Conservation (phyloP, 257 asterid species). For the Nemophila menziesii region DNA sequence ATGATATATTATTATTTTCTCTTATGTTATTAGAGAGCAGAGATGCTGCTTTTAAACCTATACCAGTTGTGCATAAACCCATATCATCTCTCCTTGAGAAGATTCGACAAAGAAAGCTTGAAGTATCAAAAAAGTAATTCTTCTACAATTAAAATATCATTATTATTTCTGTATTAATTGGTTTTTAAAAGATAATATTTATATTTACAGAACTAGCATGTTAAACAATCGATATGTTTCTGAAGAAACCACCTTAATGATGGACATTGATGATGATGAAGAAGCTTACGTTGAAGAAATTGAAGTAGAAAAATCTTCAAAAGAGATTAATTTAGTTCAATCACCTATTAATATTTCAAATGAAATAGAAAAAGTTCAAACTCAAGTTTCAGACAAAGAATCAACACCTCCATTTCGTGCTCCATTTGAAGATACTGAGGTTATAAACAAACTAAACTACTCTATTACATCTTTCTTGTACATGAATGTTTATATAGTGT, state of each 20-base stretch:
- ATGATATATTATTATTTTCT: slow-evolving; percentile 1
- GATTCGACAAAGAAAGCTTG: slow-evolving; percentile 83
- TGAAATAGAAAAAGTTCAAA: slow-evolving; percentile 23
- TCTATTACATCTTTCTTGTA: slow-evolving; percentile 9
- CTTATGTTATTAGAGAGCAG: slow-evolving; percentile 40
- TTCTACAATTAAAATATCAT: background rate
- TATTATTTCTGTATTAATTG: slow-evolving; percentile 4
- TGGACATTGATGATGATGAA: slow-evolving; percentile 19
- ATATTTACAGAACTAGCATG: slow-evolving; percentile 28
- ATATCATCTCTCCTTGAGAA: slow-evolving; percentile 79
- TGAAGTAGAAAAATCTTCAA: slow-evolving; percentile 14
- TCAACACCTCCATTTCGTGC: slow-evolving; percentile 43
- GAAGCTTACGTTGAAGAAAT: slow-evolving; percentile 18
- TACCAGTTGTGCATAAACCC: slow-evolving; percentile 58
- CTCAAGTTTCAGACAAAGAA: slow-evolving; percentile 25
- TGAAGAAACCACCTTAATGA: slow-evolving; percentile 15
- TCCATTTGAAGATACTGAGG: slow-evolving; percentile 69
- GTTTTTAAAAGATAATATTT: background rate
- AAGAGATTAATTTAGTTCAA: slow-evolving; percentile 17
- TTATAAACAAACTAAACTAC: slow-evolving; percentile 15
- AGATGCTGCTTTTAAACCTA: slow-evolving; percentile 62
- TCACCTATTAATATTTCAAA: slow-evolving; percentile 14
- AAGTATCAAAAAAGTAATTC: slow-evolving; percentile 50
- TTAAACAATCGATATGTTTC: slow-evolving; percentile 11
- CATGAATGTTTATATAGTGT: slow-evolving; percentile 14